Conservation (phyloP, 768 basidiomycete genomes). For the Nidula microcarpa region DNA sequence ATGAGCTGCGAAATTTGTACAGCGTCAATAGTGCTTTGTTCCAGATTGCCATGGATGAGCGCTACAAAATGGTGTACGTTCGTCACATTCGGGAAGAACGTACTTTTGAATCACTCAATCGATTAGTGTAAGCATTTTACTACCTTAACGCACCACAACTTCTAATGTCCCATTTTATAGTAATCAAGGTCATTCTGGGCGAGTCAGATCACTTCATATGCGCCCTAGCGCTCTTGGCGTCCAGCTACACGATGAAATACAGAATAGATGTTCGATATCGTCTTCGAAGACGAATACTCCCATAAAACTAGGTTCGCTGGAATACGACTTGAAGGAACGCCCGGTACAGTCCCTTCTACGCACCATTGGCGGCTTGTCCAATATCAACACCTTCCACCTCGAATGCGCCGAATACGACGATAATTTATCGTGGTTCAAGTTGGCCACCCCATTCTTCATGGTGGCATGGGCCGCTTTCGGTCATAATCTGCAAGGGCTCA, state of each 20-base stretch:
- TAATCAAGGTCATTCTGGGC: neutral
- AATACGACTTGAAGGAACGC: neutral
- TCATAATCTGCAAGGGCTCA: slow-evolving; percentile 9
- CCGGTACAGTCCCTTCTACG: neutral
- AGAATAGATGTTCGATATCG: neutral
- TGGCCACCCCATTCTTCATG: slow-evolving; percentile 6
- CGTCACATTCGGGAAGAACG: neutral
- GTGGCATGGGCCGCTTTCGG: slow-evolving; percentile 17
- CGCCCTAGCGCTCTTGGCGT: neutral
- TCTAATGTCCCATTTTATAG: neutral
- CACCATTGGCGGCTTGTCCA: neutral
- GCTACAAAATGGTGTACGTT: slow-evolving; percentile 5
- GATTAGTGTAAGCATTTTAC: neutral
- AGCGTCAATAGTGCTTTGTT: slow-evolving; percentile 13
- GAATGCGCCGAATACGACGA: slow-evolving; percentile 1
- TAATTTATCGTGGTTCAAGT: neutral
- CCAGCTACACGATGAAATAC: neutral
- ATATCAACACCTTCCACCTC: slow-evolving; percentile 1
- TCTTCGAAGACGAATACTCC: neutral
- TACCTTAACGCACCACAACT: neutral
- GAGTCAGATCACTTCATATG: slow-evolving; percentile 1
- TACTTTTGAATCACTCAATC: neutral
- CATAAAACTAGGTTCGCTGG: neutral
- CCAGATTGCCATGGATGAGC: slow-evolving; percentile 13
- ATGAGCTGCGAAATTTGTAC: slow-evolving; percentile 11